Evolutionary conservation across 768 basidiomycete species (phyloP).

Genomic region (Antrodiella citrinella): DNA sequence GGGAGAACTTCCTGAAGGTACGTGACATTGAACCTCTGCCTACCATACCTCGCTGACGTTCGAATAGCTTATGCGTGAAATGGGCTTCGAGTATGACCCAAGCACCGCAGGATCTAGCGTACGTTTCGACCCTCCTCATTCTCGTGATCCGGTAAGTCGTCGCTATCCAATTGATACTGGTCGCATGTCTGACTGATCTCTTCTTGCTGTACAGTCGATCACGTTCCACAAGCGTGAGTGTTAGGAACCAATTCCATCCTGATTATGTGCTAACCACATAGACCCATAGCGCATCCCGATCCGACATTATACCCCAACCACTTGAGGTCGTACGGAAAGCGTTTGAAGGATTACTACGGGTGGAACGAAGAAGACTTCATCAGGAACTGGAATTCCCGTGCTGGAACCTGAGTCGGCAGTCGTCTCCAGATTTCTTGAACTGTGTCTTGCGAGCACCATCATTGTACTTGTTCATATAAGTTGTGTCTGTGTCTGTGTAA

Average conservation of each 20-base stretch:
- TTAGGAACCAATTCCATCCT: slow-evolving; percentile 1
- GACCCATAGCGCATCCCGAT: slow-evolving; percentile 60
- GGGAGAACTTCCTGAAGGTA: slow-evolving; percentile 75
- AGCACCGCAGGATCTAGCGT: slow-evolving; percentile 79
- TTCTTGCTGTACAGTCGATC: slow-evolving; percentile 42
- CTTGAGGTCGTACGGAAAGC: slow-evolving; percentile 48
- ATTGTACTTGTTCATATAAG: no score
- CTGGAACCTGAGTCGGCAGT: no score
- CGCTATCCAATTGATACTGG: not conserved
- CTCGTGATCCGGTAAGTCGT: slow-evolving; percentile 34
- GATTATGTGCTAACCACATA: slow-evolving; percentile 1
- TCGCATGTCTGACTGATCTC: not conserved
- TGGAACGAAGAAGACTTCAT: slow-evolving; percentile 46
- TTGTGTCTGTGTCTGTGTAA: not conserved
- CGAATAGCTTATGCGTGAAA: slow-evolving; percentile 66
- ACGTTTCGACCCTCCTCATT: slow-evolving; percentile 68
- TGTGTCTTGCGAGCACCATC: no score
- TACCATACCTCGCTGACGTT: not conserved
- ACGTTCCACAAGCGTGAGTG: slow-evolving; percentile 66
- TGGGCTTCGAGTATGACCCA: slow-evolving; percentile 70
- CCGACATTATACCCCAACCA: slow-evolving; percentile 45
- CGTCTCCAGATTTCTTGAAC: no score
- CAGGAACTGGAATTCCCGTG: not conserved
- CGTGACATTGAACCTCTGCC: slow-evolving; percentile 6
- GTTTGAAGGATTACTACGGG: slow-evolving; percentile 55